phyloP scores from a whole-genome alignment of 192 early-diverging fungal species.

The Coemansia sp. region DNA sequence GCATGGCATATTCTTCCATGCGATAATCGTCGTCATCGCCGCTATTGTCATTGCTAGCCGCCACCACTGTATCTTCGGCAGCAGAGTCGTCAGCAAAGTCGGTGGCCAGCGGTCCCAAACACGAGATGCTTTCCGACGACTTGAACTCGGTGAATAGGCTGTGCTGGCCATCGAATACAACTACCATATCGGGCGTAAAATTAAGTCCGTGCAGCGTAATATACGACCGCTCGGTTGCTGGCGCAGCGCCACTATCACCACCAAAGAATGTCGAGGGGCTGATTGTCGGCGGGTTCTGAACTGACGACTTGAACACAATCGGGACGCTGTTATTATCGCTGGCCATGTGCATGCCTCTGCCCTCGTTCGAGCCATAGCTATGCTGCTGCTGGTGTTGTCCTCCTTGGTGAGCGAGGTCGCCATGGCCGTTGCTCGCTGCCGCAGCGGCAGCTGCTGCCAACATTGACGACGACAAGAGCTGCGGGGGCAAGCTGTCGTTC shows the following conservation, averaged over 20 bases:
- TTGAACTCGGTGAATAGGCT: conserved; percentile 43
- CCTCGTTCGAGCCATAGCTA: background rate
- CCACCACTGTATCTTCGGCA: background rate
- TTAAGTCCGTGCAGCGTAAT: conserved; percentile 69
- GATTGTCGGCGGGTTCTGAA: conserved; percentile 46
- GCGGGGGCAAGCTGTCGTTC: conserved; percentile 9
- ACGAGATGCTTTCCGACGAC: conserved; percentile 43
- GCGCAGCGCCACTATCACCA: conserved; percentile 9
- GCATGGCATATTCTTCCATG: background rate
- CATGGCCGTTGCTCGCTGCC: background rate
- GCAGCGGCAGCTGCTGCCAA: background rate
- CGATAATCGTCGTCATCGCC: background rate
- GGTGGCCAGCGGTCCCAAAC: conserved; percentile 40
- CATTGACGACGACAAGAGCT: conserved; percentile 13
- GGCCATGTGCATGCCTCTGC: background rate
- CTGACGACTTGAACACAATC: conserved; percentile 40
- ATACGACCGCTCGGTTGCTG: conserved; percentile 32
- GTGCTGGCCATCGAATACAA: conserved; percentile 65
- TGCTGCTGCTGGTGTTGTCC: background rate
- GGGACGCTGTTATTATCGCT: conserved; percentile 28
- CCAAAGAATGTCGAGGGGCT: conserved; percentile 20
- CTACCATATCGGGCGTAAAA: conserved; percentile 65
- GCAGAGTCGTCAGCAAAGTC: conserved; percentile 18
- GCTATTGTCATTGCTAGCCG: background rate
- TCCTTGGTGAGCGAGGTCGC: background rate